phyloP scores from a whole-genome alignment of 345 rosid genomes.

The Mangifera indica region DNA sequence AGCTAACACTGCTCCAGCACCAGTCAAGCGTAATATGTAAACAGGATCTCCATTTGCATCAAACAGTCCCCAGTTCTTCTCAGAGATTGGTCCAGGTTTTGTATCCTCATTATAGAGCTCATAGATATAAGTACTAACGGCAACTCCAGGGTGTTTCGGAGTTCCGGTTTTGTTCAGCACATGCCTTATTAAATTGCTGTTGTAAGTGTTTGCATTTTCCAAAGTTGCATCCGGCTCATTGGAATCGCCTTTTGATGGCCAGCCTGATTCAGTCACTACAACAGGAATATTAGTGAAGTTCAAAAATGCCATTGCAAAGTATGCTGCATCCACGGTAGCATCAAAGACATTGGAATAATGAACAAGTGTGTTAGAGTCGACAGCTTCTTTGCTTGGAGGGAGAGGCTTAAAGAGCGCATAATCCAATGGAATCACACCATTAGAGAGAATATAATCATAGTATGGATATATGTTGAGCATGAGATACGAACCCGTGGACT shows the following conservation, averaged over 20 bases:
- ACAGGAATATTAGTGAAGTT: conserved; percentile 79
- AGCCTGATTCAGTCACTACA: conserved; percentile 72
- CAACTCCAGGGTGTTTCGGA: conserved; percentile 75
- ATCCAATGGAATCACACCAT: conserved; percentile 72
- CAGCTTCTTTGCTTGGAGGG: conserved; percentile 79
- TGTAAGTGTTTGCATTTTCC: conserved; percentile 80
- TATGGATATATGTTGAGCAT: conserved; percentile 85
- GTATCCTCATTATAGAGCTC: conserved; percentile 83
- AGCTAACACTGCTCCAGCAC: conserved; percentile 59
- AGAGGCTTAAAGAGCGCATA: conserved; percentile 78
- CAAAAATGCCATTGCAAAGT: conserved; percentile 67
- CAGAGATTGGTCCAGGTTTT: conserved; percentile 62
- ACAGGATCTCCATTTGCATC: conserved; percentile 61
- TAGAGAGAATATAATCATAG: conserved; percentile 73
- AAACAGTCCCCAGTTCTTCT: conserved; percentile 87
- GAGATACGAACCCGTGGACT: conserved; percentile 60
- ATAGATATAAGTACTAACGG: conserved; percentile 69
- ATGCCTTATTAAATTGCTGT: conserved; percentile 79
- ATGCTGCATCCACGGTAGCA: conserved; percentile 77
- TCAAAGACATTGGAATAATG: conserved; percentile 80
- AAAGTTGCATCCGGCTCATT: conserved; percentile 74
- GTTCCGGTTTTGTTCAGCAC: conserved; percentile 76
- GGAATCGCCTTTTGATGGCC: conserved; percentile 84
- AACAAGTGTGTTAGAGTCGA: conserved; percentile 81
- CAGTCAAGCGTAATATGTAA: conserved; percentile 61